Percentiles rank a stretch among this genome's conserved stretches.
Evolutionary conservation across 1,284 basidiomycete species (phyloP).

Genomic region (Austroboletus niveus): DNA sequence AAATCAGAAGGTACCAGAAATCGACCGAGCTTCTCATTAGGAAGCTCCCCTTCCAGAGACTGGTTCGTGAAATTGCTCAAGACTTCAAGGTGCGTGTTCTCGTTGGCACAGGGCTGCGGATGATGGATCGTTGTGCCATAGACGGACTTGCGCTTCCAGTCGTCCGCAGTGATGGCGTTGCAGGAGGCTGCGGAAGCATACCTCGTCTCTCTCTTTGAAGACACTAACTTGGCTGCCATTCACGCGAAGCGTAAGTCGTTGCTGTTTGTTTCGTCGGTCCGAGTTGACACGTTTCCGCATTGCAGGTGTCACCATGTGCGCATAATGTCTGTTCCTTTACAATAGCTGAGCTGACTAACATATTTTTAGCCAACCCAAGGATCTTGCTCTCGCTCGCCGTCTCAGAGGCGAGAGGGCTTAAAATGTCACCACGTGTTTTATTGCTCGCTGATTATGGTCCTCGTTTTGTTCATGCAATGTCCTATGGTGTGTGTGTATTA

Average conservation of each 20-base stretch:
- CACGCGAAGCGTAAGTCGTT: conserved; percentile 76
- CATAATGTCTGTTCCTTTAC: conserved; percentile 21
- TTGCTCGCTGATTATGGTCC: not conserved
- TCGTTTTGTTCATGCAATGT: conserved; percentile 14
- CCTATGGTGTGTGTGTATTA: conserved; percentile 18
- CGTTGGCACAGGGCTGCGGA: conserved; percentile 6
- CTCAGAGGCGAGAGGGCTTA: conserved; percentile 88
- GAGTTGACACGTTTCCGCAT: conserved; percentile 5
- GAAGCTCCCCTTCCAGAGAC: conserved; percentile 94
- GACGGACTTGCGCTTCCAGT: conserved; percentile 97
- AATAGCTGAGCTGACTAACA: conserved; percentile 7
- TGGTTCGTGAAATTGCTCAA: conserved; percentile 96
- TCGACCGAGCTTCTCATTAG: conserved; percentile 94
- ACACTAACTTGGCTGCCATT: conserved; percentile 91
- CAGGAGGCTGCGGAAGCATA: conserved; percentile 97
- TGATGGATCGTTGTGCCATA: conserved; percentile 29
- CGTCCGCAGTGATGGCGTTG: conserved; percentile 92
- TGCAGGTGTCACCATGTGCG: conserved; percentile 67
- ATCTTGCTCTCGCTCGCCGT: conserved; percentile 85
- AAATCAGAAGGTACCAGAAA: conserved; percentile 97
- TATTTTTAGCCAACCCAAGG: conserved; percentile 69
- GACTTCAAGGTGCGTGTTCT: conserved; percentile 79
- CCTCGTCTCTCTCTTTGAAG: conserved; percentile 93
- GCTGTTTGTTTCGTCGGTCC: not conserved
- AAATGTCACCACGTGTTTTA: conserved; percentile 22